Percentiles rank a stretch among this genome's conserved stretches.
phyloP scores from a whole-genome alignment of 2,329 filamentous ascomycete species.

The Penicillium brevicompactum region DNA sequence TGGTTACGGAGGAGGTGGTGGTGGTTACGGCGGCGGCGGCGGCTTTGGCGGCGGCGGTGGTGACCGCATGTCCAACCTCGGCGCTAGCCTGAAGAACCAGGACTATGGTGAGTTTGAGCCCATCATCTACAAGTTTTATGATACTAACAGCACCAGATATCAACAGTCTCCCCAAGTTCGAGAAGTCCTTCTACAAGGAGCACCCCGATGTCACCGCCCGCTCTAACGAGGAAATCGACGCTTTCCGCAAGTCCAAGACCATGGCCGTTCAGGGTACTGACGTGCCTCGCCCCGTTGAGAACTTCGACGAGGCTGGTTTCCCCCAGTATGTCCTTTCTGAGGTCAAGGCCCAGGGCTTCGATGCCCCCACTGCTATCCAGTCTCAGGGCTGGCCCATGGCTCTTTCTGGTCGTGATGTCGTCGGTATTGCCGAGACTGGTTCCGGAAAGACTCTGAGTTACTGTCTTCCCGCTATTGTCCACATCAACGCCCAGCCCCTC shows the following conservation, averaged over 20 bases:
- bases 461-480: slow-evolving; percentile 95
- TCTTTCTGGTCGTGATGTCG: slow-evolving; percentile 94
- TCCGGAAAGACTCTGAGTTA: slow-evolving; percentile 99
- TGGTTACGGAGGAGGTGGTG: slow-evolving; percentile 36
- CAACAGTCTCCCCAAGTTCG: slow-evolving; percentile 83
- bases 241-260: slow-evolving; percentile 81
- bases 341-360: slow-evolving; percentile 97
- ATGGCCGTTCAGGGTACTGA: slow-evolving; percentile 80
- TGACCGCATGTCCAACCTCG: slow-evolving; percentile 92
- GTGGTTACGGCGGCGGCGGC: slow-evolving; percentile 42
- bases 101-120: slow-evolving; percentile 71
- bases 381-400: slow-evolving; percentile 99
- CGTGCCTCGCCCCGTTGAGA: slow-evolving; percentile 92
- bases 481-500: slow-evolving; percentile 98
- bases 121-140: background rate
- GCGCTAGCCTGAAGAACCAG: slow-evolving; percentile 82
- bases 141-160: slow-evolving; percentile 64
- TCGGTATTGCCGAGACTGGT: slow-evolving; percentile 98
- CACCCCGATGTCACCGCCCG: slow-evolving; percentile 75
- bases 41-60: slow-evolving; percentile 68
- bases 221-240: slow-evolving; percentile 76
- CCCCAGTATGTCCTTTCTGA: slow-evolving; percentile 97
- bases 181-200: slow-evolving; percentile 99
- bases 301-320: slow-evolving; percentile 96
- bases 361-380: slow-evolving; percentile 91